Evolutionary conservation across 805 yeast genomes (phyloP).

Genomic region (Kluyveromyces dobzhanskii): DNA sequence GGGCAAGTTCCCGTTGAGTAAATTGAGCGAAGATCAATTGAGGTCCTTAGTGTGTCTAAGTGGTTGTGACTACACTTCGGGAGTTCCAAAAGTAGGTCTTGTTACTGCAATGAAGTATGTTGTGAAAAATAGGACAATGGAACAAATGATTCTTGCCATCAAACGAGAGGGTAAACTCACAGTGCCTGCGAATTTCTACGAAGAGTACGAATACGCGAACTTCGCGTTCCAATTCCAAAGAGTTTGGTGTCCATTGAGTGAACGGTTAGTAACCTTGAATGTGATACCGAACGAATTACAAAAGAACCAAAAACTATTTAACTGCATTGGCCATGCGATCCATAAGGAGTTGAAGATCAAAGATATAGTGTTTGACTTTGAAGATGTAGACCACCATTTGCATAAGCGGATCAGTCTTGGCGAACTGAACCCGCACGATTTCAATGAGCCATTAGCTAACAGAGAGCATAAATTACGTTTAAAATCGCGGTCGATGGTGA

Average conservation of each 20-base stretch:
- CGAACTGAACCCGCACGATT: slow-evolving; percentile 50
- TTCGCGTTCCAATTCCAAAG: slow-evolving; percentile 79
- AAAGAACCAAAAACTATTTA: slow-evolving; percentile 24
- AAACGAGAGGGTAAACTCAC: slow-evolving; percentile 49
- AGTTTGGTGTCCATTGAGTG: slow-evolving; percentile 61
- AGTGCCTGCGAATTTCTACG: slow-evolving; percentile 49
- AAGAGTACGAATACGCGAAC: slow-evolving; percentile 58
- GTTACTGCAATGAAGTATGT: slow-evolving; percentile 63
- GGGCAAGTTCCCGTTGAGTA: slow-evolving; percentile 39
- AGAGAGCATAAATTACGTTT: slow-evolving; percentile 25
- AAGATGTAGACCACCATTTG: slow-evolving; percentile 34
- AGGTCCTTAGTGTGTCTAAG: slow-evolving; percentile 75
- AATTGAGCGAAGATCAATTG: slow-evolving; percentile 48
- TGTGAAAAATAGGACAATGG: slow-evolving; percentile 40
- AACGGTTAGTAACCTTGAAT: slow-evolving; percentile 48
- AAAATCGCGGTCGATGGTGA: slow-evolving; percentile 10
- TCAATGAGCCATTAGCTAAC: slow-evolving; percentile 26
- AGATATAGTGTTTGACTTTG: slow-evolving; percentile 21
- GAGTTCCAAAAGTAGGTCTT: slow-evolving; percentile 74
- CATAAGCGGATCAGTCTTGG: slow-evolving; percentile 59
- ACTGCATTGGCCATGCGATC: slow-evolving; percentile 34
- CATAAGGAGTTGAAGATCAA: slow-evolving; percentile 12
- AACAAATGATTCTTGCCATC: slow-evolving; percentile 47
- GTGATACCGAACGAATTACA: slow-evolving; percentile 38
- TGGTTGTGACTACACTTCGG: slow-evolving; percentile 96